Evolutionary conservation across 2,329 filamentous ascomycete genomes (phyloP), one percentile per base, ranked within the genome.

Genomic region (Trichoderma pleuroti): DNA sequence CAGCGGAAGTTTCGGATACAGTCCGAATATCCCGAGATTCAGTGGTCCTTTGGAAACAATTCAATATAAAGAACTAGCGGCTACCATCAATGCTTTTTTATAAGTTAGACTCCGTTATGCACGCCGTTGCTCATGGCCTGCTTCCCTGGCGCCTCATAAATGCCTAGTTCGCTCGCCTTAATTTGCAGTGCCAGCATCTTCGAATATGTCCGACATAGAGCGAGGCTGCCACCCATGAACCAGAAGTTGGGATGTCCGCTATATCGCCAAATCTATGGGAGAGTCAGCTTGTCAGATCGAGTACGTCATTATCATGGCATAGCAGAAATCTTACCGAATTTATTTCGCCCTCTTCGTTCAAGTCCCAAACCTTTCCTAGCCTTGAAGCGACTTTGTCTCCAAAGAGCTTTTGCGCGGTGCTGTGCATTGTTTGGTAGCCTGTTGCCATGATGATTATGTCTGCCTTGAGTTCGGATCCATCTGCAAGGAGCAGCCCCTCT

Each of bases 201-300:
- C 0, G 88, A 91, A 74, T 84, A 91, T 52, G 87, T 87, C 18
- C 89, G 82, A 71, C 87, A 90, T 64, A 91, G 77, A 0, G 88
- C 88, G 32, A 92, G 75, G 72, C 90, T 91, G 1, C 90, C 90
- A 0, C 88, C 89, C 73, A 90, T 88, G 74, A 88, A 88, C 89
- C 88, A 92, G 71, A 92, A 88, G 0, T 88, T 88, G 0, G 87
- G 87, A 69, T 90, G 88, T 0, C 89, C 88, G 28, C 84, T 90
- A 14, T 82, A 81, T 70, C 86, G 84, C 88, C 88, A 91, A 73
- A 66, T 39, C 63, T 65, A 16, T 5, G n/a, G 2, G 16, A n/a
- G n/a, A 14, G 6, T 7, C 26, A 12, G 14, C 24, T 14, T 39
- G 32, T 66, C 8, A 66, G 46, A n/a, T 66, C 30, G 21, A 28